A percentile compares a stretch with the other conserved stretches of the same genome.
phyloP scores from a whole-genome alignment of 352 stramenopile genomes.

The Pythium vanterpoolii region DNA sequence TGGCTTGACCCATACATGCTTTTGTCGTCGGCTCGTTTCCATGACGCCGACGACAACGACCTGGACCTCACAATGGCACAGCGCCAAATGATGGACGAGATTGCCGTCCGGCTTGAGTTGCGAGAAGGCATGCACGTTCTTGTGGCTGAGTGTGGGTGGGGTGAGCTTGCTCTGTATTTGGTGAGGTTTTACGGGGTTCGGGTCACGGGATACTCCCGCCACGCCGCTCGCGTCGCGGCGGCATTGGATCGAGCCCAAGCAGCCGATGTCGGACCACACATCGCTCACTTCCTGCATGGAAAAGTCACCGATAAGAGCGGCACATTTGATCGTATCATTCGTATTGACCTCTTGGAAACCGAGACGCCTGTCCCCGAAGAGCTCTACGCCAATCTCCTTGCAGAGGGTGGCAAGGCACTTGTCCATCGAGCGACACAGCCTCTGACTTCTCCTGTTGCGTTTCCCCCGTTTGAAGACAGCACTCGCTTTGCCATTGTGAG shows the following conservation, averaged over 20 bases:
- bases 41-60: slow-evolving; percentile 33
- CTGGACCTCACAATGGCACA: slow-evolving; percentile 35
- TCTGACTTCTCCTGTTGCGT: neutral
- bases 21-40: slow-evolving; percentile 72
- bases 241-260: slow-evolving; percentile 40
- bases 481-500: neutral
- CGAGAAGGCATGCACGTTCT: slow-evolving; percentile 62
- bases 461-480: neutral
- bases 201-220: slow-evolving; percentile 85
- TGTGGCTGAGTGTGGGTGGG: slow-evolving; percentile 84
- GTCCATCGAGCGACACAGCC: slow-evolving; percentile 36
- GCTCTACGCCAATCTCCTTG: slow-evolving; percentile 47
- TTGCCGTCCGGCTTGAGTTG: slow-evolving; percentile 72
- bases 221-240: slow-evolving; percentile 69
- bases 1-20: slow-evolving; percentile 79
- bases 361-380: slow-evolving; percentile 64
- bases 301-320: slow-evolving; percentile 79
- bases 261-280: slow-evolving; percentile 23
- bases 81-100: slow-evolving; percentile 70
- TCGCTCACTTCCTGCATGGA: slow-evolving; percentile 37
- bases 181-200: slow-evolving; percentile 72
- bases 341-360: slow-evolving; percentile 80
- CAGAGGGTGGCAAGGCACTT: slow-evolving; percentile 57
- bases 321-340: slow-evolving; percentile 78
- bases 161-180: slow-evolving; percentile 70